Conservation (phyloP, 2,329 filamentous ascomycete species). For the Berkeleyomyces basicola region DNA sequence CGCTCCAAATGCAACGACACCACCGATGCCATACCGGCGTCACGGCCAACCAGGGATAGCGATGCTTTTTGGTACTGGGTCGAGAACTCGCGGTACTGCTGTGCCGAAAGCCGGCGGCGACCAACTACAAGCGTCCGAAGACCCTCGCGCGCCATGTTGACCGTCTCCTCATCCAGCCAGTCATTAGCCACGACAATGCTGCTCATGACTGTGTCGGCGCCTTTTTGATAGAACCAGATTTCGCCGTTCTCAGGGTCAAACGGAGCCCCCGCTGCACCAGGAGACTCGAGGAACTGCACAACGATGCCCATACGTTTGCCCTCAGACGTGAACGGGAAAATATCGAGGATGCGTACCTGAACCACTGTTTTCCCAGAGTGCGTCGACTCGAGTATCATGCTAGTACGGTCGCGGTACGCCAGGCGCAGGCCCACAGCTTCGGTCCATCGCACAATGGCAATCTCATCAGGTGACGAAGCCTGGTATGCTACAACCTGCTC, state of each 20-base stretch:
- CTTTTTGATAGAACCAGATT: slow-evolving; percentile 98
- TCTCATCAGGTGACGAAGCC: slow-evolving; percentile 93
- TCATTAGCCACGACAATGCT: slow-evolving; percentile 89
- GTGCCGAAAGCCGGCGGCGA: slow-evolving; percentile 63
- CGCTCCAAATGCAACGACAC: slow-evolving; percentile 69
- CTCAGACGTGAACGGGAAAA: slow-evolving; percentile 95
- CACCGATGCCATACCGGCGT: slow-evolving; percentile 64
- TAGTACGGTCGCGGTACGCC: slow-evolving; percentile 69
- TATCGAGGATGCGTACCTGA: slow-evolving; percentile 72
- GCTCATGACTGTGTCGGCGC: slow-evolving; percentile 96
- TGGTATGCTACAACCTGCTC: slow-evolving; percentile 71
- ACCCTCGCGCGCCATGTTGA: slow-evolving; percentile 98
- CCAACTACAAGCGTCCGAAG: slow-evolving; percentile 87
- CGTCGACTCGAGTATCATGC: slow-evolving; percentile 65
- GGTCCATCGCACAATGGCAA: slow-evolving; percentile 92
- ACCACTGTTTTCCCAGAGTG: slow-evolving; percentile 60
- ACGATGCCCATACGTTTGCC: slow-evolving; percentile 98
- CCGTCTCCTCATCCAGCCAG: slow-evolving; percentile 96
- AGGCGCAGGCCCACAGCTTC: slow-evolving; percentile 80
- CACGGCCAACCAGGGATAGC: slow-evolving; percentile 61
- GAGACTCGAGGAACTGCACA: slow-evolving; percentile 59
- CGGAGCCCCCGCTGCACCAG: slow-evolving; percentile 24
- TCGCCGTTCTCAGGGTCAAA: slow-evolving; percentile 46
- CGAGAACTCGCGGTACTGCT: slow-evolving; percentile 71
- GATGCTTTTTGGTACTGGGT: slow-evolving; percentile 62